phyloP scores from a whole-genome alignment of 257 asterid species.

The Solanum dulcamara region DNA sequence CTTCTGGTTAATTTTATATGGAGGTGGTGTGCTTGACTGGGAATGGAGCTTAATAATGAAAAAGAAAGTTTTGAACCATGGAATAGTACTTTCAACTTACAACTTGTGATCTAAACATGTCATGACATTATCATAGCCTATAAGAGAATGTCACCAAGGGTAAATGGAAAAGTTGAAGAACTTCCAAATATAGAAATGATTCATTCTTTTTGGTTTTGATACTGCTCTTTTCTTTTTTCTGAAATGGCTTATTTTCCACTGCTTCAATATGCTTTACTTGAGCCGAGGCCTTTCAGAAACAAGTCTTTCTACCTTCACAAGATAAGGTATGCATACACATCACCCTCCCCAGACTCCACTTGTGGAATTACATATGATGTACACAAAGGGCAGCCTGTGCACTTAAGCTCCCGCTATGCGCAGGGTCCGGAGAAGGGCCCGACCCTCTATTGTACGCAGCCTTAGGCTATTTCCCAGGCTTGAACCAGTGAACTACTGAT shows the following conservation, averaged over 20 bases:
- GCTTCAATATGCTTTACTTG: background rate
- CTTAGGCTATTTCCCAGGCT: too few relatives aligned
- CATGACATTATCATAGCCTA: background rate
- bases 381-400: too few relatives aligned
- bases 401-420: too few relatives aligned
- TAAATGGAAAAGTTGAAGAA: background rate
- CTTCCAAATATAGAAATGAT: background rate
- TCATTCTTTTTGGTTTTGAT: background rate
- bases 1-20: background rate
- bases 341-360: background rate
- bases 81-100: background rate
- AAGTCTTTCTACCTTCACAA: background rate
- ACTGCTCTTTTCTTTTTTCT: background rate
- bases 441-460: too few relatives aligned
- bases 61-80: background rate
- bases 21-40: background rate
- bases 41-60: background rate
- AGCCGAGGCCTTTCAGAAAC: background rate
- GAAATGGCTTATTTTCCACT: background rate
- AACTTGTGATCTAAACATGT: background rate
- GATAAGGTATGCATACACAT: too few relatives aligned
- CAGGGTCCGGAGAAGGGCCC: too few relatives aligned
- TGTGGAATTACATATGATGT: background rate
- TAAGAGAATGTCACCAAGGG: background rate
- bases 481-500: too few relatives aligned